Percentiles rank a stretch among this genome's conserved stretches.
These are phyloP conservation scores for Yamadazyma sp. DNA, from an alignment of 805 yeast genomes.

Conservation along the genomic window DNA sequence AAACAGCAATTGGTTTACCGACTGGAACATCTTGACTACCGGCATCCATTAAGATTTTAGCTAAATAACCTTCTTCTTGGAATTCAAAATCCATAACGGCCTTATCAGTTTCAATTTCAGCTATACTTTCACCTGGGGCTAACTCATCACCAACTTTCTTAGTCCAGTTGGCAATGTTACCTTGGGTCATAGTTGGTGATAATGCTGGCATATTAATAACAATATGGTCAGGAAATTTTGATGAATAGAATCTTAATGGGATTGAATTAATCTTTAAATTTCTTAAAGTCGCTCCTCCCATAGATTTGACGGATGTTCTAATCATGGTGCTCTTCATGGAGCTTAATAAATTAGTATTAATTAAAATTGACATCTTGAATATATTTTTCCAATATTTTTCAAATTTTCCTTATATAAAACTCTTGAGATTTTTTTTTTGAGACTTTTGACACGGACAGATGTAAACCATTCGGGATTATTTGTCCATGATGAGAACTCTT, in stretches of 20 bases:
- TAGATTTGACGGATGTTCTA: neutral
- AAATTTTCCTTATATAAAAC: too few relatives aligned
- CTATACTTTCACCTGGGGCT: slow-evolving; percentile 89
- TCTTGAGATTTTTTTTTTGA: too few relatives aligned
- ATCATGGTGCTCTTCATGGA: neutral
- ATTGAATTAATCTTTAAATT: too few relatives aligned
- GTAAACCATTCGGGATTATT: too few relatives aligned
- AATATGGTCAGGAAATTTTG: slow-evolving; percentile 73
- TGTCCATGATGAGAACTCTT: too few relatives aligned
- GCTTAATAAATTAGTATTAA: neutral
- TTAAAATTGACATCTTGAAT: neutral
- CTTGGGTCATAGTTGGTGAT: slow-evolving; percentile 99
- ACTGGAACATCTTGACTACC: slow-evolving; percentile 91
- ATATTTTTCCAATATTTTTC: too few relatives aligned
- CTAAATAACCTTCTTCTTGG: slow-evolving; percentile 93
- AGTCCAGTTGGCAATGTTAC: slow-evolving; percentile 86
- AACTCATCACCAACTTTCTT: slow-evolving; percentile 87
- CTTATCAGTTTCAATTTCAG: slow-evolving; percentile 97
- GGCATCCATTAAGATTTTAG: slow-evolving; percentile 77
- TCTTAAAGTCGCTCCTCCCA: too few relatives aligned
- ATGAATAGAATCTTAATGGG: slow-evolving; percentile 38
- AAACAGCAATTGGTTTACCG: slow-evolving; percentile 94
- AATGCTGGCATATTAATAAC: slow-evolving; percentile 97
- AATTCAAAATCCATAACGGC: slow-evolving; percentile 98
- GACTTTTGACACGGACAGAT: too few relatives aligned